Evolutionary conservation across 2,329 filamentous ascomycete species (phyloP), one percentile per base, ranked within the genome.

Genomic region (Colletotrichum tamarilloi): DNA sequence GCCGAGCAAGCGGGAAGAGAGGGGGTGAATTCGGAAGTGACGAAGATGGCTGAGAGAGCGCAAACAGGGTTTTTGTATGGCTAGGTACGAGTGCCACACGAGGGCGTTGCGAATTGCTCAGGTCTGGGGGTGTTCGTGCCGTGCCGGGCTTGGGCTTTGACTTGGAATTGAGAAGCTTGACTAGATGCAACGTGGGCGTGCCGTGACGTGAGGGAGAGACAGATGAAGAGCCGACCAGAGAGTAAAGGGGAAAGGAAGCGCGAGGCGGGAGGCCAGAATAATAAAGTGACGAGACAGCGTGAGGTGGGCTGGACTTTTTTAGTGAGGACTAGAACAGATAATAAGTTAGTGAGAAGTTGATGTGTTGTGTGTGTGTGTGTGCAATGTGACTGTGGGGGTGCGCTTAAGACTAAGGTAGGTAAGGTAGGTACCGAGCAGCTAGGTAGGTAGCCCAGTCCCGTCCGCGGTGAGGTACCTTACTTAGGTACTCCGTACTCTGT

Each of bases 371-470:
- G 35, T 38, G 35, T 38, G 32, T 35, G 32, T 38, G 35, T 38
- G 69, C 59, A 46, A 69, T 62, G 67, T 63, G 60, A 66, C 46
- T 65, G 71, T 73, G 71, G 71, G 70, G 71, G 60, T 73, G 71
- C 60, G 32, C 32, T 64, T 71, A 65, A 73, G 60, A 71, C 64
- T 73, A 65, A 65, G 56, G 30, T 32, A 32, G 26, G 26, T 26
- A 26, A 26, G 26, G 28, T 8, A 35, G 32, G 32, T 35, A 35
- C 32, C 11, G 32, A 35, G 32, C 32, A 35, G n/a, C n/a, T n/a
- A n/a, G n/a, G n/a, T 35, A 62, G 32, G 58, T 35, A 62, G 60
- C 14, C 16, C 38, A 42, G 38, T 42, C 38, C 14, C 14, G 38
- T 16, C 38, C 16, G 3, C 12, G 14, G 38, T 16, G 38, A 42